A percentile compares a stretch with the other conserved stretches of the same genome.
These are phyloP conservation scores for Phytophthora pseudosyringae DNA, from an alignment of 352 stramenopile species.

Conservation along the genomic window DNA sequence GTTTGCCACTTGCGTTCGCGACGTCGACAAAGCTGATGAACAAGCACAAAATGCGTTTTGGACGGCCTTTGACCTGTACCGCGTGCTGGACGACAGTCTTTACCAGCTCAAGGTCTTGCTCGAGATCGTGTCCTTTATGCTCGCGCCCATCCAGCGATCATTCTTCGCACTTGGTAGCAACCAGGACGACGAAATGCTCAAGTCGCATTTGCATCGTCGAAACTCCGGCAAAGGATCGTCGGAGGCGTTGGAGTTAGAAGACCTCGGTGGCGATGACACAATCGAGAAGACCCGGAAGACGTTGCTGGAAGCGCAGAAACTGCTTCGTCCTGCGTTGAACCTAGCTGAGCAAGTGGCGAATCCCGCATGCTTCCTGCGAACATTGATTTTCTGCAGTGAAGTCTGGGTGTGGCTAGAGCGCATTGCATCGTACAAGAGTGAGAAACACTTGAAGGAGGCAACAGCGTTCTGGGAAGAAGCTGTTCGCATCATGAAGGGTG, in stretches of 20 bases:
- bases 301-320: conserved; percentile 66
- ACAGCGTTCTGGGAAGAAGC: conserved; percentile 84
- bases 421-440: conserved; percentile 78
- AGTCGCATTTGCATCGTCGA: conserved; percentile 41
- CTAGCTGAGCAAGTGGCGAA: conserved; percentile 76
- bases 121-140: conserved; percentile 66
- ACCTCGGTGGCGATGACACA: conserved; percentile 49
- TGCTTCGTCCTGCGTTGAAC: conserved; percentile 67
- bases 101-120: conserved; percentile 83
- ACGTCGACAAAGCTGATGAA: conserved; percentile 56
- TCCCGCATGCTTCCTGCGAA: conserved; percentile 59
- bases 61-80: conserved; percentile 74
- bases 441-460: conserved; percentile 77
- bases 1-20: conserved; percentile 54
- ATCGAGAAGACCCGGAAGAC: conserved; percentile 70
- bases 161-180: conserved; percentile 81
- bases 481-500: conserved; percentile 72
- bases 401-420: conserved; percentile 84
- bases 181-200: conserved; percentile 70
- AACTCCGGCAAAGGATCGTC: conserved; percentile 37
- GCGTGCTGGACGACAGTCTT: conserved; percentile 68
- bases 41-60: conserved; percentile 65
- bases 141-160: conserved; percentile 67
- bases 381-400: conserved; percentile 68
- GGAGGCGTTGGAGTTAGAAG: conserved; percentile 23